Evolutionary conservation across 441 rosid genomes (phyloP), one percentile per base, ranked within the genome.

Genomic region (Adansonia madagascariensis): DNA sequence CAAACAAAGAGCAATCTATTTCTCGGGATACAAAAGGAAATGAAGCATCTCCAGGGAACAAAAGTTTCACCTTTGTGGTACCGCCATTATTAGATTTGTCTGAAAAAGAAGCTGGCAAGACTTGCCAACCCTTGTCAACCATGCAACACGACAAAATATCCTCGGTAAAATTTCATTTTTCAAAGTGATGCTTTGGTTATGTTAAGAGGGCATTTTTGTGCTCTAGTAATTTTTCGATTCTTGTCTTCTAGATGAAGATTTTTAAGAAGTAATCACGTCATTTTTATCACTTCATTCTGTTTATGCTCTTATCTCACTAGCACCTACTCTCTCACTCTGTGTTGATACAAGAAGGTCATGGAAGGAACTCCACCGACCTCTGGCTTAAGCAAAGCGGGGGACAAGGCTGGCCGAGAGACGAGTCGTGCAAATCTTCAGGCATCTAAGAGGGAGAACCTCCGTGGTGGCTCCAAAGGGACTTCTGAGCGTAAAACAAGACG

Each of bases 401-500:
- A 83, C 65, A 88, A 88, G 80, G 56, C 83, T 82, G 85, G 84
- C 52, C 86, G 70, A 50, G 82, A 82, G 65, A 56, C 60, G 71
- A 67, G 87, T 70, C 85, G 35, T 77, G 88, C 83, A 82, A 85
- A 77, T 82, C 83, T 84, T 39, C 84, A 83, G 80, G 85, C 79
- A 41, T 79, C 90, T 72, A 87, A 79, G 66, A 81, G 74, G 74
- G 79, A 80, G 73, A 57, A 9, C 70, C 81, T 50, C 20, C 86
- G 82, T 18, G 75, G 86, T 77, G 80, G 84, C 53, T 69, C 80
- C 49, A 94, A 89, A 90, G 80, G 83, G 80, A 82, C 88, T 78
- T 65, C 95, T 71, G 98, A 88, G 79, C 94, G 93, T 73, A 93
- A 93, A 86, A 70, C 92, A 80, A 92, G 96, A 76, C 91, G 95